Conservation (phyloP, 441 rosid species). For the Adansonia rubrostipa region DNA sequence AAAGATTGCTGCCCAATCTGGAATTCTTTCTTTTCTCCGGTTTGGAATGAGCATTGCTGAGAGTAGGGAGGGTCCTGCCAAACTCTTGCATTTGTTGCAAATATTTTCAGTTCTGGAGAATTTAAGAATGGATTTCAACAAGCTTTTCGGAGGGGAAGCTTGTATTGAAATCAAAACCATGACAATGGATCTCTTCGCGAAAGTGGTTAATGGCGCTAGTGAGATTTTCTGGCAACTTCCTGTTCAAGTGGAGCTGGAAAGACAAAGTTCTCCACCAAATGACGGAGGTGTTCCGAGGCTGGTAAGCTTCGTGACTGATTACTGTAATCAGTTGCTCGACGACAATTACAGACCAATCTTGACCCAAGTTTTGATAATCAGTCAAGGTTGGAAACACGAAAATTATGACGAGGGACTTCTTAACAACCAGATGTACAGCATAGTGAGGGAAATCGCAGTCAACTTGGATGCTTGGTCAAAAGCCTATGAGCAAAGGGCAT, state of each 20-base stretch:
- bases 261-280: conserved; percentile 54
- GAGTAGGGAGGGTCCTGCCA: conserved; percentile 62
- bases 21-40: conserved; percentile 53
- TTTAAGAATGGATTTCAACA: conserved; percentile 64
- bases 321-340: conserved; percentile 64
- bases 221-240: conserved; percentile 80
- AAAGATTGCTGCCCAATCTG: conserved; percentile 55
- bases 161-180: conserved; percentile 57
- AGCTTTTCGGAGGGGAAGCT: conserved; percentile 54
- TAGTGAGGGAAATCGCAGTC: conserved; percentile 62
- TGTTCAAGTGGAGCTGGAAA: conserved; percentile 62
- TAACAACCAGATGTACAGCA: conserved; percentile 47
- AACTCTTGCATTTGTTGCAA: conserved; percentile 67
- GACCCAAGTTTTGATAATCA: conserved; percentile 58
- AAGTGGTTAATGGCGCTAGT: conserved; percentile 57
- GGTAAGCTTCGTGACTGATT: conserved; percentile 66
- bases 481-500: conserved; percentile 39
- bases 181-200: conserved; percentile 62
- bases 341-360: conserved; percentile 54
- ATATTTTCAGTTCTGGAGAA: conserved; percentile 63
- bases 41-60: conserved; percentile 63
- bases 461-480: conserved; percentile 79
- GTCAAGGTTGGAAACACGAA: conserved; percentile 68
- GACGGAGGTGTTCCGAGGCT: conserved; percentile 66
- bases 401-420: conserved; percentile 52